Conservation (phyloP, 495 filamentous ascomycete species). For the Umbilicaria muhlenbergii region DNA sequence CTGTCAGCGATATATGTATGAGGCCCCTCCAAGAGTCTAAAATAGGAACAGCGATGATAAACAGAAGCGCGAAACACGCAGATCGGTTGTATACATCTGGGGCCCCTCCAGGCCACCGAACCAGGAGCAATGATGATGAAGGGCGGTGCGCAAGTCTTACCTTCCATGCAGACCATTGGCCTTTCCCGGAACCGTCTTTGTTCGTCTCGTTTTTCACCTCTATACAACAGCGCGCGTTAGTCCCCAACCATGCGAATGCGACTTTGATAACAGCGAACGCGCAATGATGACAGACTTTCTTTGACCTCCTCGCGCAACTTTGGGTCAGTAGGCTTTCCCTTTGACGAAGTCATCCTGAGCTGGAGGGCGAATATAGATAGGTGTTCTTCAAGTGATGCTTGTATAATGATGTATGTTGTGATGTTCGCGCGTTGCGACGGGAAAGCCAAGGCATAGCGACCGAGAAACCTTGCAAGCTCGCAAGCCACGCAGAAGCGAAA, state of each 20-base stretch:
- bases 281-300: conserved; percentile 15
- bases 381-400: too few species aligned
- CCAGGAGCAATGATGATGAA: too few species aligned
- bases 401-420: too few species aligned
- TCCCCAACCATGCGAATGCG: not conserved
- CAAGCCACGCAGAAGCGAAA: too few species aligned
- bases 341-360: conserved; percentile 24
- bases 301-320: conserved; percentile 35
- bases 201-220: conserved; percentile 35
- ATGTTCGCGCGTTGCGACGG: too few species aligned
- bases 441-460: too few species aligned
- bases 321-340: conserved; percentile 37
- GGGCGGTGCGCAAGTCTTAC: conserved; percentile 9
- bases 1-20: not conserved
- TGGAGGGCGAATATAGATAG: not conserved
- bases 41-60: not conserved
- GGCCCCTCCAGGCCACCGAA: too few species aligned
- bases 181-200: conserved; percentile 36
- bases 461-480: too few species aligned
- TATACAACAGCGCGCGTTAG: conserved; percentile 7
- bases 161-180: conserved; percentile 43
- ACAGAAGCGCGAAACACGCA: not conserved
- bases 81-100: too few species aligned
- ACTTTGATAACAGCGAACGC: too few species aligned
- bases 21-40: not conserved